phyloP scores from a whole-genome alignment of 768 basidiomycete species.

The Lyophyllum semitale region DNA sequence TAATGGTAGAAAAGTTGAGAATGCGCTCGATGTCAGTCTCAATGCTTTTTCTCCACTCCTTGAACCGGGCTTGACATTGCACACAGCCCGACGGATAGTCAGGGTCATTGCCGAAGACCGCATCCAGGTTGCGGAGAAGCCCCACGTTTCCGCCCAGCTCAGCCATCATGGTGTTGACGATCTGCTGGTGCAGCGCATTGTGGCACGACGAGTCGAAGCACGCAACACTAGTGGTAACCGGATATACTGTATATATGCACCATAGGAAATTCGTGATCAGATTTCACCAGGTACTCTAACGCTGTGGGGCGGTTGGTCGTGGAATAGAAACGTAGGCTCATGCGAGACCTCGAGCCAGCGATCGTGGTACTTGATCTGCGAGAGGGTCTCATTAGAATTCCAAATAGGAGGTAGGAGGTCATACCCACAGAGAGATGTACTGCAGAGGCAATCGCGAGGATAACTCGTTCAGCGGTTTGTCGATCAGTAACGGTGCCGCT shows the following conservation, averaged over 20 bases:
- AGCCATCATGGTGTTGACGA: background rate
- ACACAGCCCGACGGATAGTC: background rate
- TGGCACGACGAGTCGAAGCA: background rate
- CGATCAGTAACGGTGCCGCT: constrained; percentile 9
- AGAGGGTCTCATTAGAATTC: background rate
- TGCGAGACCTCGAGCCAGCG: background rate
- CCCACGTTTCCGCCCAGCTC: background rate
- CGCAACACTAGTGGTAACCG: background rate
- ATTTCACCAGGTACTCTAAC: background rate
- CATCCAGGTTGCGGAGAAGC: background rate
- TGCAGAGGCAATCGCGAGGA: background rate
- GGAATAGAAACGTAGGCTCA: background rate
- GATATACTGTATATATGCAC: background rate
- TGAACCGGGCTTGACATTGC: too few relatives aligned
- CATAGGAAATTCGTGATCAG: background rate
- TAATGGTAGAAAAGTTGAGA: too few relatives aligned
- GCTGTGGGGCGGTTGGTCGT: background rate
- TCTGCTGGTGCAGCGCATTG: background rate
- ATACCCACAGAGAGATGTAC: constrained; percentile 8
- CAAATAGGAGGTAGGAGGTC: background rate
- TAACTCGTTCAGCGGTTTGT: constrained; percentile 6
- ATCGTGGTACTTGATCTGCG: constrained; percentile 9
- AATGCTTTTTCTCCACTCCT: too few relatives aligned
- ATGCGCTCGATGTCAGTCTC: too few relatives aligned
- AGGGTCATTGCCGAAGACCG: background rate